phyloP scores from a whole-genome alignment of 352 stramenopile genomes.

The Phytophthora melonis region DNA sequence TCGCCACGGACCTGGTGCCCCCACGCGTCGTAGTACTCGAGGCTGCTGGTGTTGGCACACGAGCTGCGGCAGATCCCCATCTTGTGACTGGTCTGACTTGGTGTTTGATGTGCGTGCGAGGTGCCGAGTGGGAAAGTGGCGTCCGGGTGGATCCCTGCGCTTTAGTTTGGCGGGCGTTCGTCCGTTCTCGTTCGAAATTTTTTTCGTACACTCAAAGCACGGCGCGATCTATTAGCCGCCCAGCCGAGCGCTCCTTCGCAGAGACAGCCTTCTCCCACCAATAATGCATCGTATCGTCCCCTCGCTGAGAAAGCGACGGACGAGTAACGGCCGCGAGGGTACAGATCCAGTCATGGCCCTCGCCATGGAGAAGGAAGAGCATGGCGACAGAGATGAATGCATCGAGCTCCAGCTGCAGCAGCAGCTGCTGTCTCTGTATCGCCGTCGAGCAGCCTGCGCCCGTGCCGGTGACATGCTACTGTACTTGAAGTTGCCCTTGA shows the following conservation, averaged over 20 bases:
- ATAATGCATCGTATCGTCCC: neutral
- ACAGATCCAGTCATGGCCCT: conserved; percentile 5
- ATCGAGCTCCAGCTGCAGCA: neutral
- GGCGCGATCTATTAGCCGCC: neutral
- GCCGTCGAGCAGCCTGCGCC: neutral
- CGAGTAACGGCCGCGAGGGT: conserved; percentile 5
- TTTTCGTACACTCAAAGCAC: conserved; percentile 11
- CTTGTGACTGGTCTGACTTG: neutral
- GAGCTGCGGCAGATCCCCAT: conserved; percentile 76
- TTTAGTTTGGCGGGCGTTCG: neutral
- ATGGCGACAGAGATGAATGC: neutral
- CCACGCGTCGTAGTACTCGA: conserved; percentile 80
- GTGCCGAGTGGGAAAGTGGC: conserved; percentile 31
- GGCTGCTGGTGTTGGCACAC: conserved; percentile 48
- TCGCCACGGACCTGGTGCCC: conserved; percentile 42
- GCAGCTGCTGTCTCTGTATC: neutral
- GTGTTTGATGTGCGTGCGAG: conserved; percentile 19
- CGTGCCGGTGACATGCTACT: neutral
- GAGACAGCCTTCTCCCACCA: conserved; percentile 7
- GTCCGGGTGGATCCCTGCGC: neutral
- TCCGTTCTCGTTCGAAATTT: conserved; percentile 31
- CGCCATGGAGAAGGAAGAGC: neutral
- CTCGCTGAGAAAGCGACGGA: neutral
- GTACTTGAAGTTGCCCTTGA: conserved; percentile 13
- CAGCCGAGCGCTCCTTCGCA: conserved; percentile 14